Evolutionary conservation across 2,329 filamentous ascomycete genomes (phyloP).

Genomic region (Fusarium papillatum): DNA sequence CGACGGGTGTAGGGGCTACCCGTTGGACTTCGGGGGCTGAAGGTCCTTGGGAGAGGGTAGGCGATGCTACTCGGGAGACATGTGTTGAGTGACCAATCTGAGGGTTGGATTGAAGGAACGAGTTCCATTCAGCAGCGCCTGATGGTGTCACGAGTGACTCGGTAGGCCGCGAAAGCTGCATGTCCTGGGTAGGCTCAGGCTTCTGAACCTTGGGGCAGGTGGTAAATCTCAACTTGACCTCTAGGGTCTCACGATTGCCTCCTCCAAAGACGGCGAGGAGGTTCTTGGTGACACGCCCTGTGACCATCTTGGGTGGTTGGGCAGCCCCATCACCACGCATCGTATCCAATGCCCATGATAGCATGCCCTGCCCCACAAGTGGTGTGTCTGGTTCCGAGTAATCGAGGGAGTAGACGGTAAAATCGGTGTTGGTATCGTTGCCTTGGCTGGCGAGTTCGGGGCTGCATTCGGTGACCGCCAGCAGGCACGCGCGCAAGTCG

Average conservation of each 20-base stretch:
- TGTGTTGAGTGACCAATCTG: slow-evolving; percentile 56
- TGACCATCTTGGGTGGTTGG: slow-evolving; percentile 81
- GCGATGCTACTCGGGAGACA: slow-evolving; percentile 52
- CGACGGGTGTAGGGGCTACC: slow-evolving; percentile 52
- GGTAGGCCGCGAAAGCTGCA: slow-evolving; percentile 40
- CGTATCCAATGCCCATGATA: slow-evolving; percentile 82
- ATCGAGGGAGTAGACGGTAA: slow-evolving; percentile 97
- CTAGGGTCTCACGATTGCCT: slow-evolving; percentile 87
- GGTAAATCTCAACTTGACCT: slow-evolving; percentile 91
- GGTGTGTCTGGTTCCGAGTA: slow-evolving; percentile 96
- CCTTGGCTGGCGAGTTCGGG: slow-evolving; percentile 82
- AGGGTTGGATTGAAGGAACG: slow-evolving; percentile 81
- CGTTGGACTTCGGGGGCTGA: slow-evolving; percentile 49
- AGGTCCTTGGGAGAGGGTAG: slow-evolving; percentile 51
- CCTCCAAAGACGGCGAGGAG: slow-evolving; percentile 86
- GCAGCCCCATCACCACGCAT: slow-evolving; percentile 55
- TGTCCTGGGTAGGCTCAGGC: slow-evolving; percentile 42
- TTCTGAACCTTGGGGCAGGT: slow-evolving; percentile 74
- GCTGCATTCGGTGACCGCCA: slow-evolving; percentile 83
- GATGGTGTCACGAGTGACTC: slow-evolving; percentile 60
- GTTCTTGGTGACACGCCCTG: slow-evolving; percentile 91
- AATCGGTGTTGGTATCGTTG: slow-evolving; percentile 88
- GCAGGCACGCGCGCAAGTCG: slow-evolving; percentile 88
- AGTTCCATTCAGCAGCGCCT: slow-evolving; percentile 83
- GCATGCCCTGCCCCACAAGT: slow-evolving; percentile 94